Evolutionary conservation across 805 yeast genomes (phyloP).

Genomic region (Jamesozyma rosinii): DNA sequence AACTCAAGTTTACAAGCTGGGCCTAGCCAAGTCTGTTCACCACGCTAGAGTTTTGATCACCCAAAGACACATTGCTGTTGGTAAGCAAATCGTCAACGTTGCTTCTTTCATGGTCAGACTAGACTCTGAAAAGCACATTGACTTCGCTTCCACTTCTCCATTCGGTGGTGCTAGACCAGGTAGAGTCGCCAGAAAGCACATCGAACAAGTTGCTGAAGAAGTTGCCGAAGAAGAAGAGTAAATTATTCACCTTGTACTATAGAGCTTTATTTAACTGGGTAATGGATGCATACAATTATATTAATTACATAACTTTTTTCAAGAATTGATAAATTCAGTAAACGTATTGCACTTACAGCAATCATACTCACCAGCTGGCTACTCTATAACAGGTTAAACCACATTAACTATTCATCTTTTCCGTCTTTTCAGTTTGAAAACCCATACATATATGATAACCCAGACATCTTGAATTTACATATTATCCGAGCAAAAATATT

Average conservation of each 20-base stretch:
- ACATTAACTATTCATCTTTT: no score
- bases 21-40: conserved; percentile 98
- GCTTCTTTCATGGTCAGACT: conserved; percentile 99
- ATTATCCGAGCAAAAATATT: no score
- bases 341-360: no score
- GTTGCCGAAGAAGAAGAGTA: conserved; percentile 48
- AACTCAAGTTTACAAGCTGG: conserved; percentile 99
- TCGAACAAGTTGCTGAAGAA: conserved; percentile 55
- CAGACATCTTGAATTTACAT: no score
- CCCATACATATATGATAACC: no score
- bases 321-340: no score
- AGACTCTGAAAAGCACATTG: conserved; percentile 99
- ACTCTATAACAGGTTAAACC: no score
- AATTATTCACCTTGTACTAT: not conserved
- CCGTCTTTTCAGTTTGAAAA: no score
- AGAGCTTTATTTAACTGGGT: not conserved
- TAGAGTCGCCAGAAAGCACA: conserved; percentile 95
- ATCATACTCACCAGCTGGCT: no score
- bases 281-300: not conserved
- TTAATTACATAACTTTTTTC: no score
- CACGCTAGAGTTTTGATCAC: conserved; percentile 98
- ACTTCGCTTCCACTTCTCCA: conserved; percentile 97
- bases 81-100: conserved; percentile 96
- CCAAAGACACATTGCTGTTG: conserved; percentile 99
- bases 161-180: conserved; percentile 99